Evolutionary conservation across 306 rosid species (phyloP).

Genomic region (Fagus sylvatica): DNA sequence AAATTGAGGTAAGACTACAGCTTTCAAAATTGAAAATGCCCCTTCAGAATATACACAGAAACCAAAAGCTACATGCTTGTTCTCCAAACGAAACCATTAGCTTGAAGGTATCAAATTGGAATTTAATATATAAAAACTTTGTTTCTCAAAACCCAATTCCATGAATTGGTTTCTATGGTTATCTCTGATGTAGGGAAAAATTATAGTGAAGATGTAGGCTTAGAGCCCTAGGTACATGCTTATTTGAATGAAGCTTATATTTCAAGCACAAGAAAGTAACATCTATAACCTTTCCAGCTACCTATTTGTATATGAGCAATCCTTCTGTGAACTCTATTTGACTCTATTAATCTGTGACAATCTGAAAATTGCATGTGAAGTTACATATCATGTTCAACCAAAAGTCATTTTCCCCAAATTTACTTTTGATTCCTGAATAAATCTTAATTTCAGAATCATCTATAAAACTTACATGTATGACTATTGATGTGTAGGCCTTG

Average conservation of each 20-base stretch:
- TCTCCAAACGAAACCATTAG: background rate
- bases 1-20: background rate
- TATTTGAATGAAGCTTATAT: background rate
- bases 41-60: background rate
- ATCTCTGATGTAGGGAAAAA: background rate
- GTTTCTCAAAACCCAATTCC: background rate
- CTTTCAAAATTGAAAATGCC: background rate
- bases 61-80: background rate
- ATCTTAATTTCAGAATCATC: background rate
- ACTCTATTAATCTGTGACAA: background rate
- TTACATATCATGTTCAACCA: background rate
- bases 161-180: background rate
- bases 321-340: background rate
- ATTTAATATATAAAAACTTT: background rate
- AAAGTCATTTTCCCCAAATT: background rate
- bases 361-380: background rate
- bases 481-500: constrained; percentile 60
- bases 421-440: background rate
- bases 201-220: background rate
- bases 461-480: background rate
- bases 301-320: background rate
- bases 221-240: background rate
- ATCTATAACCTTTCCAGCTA: background rate
- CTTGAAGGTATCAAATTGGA: background rate
- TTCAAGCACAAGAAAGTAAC: background rate